These are phyloP conservation scores for bread wheat (Triticum aestivum) DNA, from an alignment of 176 grass and related monocot genomes.

Conservation along the genomic window DNA sequence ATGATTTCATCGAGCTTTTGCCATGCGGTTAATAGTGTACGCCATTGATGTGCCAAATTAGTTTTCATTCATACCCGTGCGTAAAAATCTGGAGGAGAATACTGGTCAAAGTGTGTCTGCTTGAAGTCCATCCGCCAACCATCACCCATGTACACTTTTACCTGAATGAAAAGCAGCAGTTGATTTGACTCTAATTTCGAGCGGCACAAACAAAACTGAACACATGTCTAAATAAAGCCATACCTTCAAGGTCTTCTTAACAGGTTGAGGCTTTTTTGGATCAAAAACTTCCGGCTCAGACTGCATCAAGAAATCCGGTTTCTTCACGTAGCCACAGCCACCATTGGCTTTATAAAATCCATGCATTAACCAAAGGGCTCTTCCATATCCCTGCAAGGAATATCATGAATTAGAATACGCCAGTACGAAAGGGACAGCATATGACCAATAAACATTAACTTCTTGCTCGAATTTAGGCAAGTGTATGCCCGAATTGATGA, in stretches of 20 bases:
- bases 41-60: neutral
- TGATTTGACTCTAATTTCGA: neutral
- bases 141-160: slow-evolving; percentile 96
- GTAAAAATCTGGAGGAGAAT: slow-evolving; percentile 95
- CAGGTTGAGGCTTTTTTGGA: slow-evolving; percentile 46
- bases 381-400: slow-evolving; percentile 77
- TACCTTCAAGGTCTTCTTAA: slow-evolving; percentile 70
- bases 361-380: slow-evolving; percentile 97
- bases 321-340: slow-evolving; percentile 89
- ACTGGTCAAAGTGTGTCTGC: slow-evolving; percentile 78
- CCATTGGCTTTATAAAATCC: slow-evolving; percentile 94
- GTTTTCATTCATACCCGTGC: slow-evolving; percentile 42
- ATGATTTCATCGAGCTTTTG: neutral
- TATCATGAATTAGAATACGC: neutral
- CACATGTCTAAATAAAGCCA: neutral
- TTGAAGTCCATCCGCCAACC: slow-evolving; percentile 91
- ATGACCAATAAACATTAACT: slow-evolving; percentile 7
- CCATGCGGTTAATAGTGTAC: neutral
- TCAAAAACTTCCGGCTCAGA: slow-evolving; percentile 61
- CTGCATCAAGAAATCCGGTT: slow-evolving; percentile 91
- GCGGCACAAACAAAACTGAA: neutral
- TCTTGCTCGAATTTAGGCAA: neutral
- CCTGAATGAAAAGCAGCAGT: slow-evolving; percentile 31
- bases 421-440: neutral
- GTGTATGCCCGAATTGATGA: neutral